Evolutionary conservation across 192 early-diverging fungal species (phyloP), one percentile per base, ranked within the genome.

Genomic region (Coemansia sp.): DNA sequence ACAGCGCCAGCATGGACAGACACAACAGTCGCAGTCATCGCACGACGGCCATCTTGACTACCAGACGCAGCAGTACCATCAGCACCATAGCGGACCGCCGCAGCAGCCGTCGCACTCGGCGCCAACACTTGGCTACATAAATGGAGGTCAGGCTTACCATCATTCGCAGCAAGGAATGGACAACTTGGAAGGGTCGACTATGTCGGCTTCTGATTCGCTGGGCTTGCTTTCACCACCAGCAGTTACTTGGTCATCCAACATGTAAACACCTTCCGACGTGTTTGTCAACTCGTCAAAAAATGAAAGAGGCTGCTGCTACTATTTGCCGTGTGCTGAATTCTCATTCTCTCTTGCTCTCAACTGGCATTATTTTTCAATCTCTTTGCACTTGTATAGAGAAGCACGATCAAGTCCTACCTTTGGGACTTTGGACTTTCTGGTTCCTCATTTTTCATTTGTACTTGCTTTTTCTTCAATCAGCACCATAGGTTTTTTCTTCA

Each of bases 121-220:
- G 9, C 45, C 67, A 3, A 59, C 68, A 14, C 60, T 78, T 17
- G 70, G 67, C 26, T 78, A 78, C 38, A 67, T 72, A 9, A 63
- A 59, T 17, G 64, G 75, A n/a, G 39, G 53, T 56, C 76, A 78
- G 59, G 26, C 70, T 3, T 78, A 80, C 50, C 77, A 80, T 53
- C 77, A 80, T n/a, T 47, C 64, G 38, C 77, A 80, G 62, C 65
- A 67, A 31, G 77, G 71, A n/a, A 72, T 74, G 57, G 77, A 80
- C 0, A 65, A 65, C 9, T 43, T 80, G 19, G 77, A 80, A 25
- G 68, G 68, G 4, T 64, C 77, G 10, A 50, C 64, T 4, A 69
- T 71, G 29, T 54, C 68, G 4, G 61, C 62, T 7, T 47, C 76
- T 9, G 77, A 80, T 26, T 71, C 77, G 9, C 65, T 80, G 37